phyloP scores from a whole-genome alignment of 352 stramenopile genomes.

The Nothophytophthora sp. region DNA sequence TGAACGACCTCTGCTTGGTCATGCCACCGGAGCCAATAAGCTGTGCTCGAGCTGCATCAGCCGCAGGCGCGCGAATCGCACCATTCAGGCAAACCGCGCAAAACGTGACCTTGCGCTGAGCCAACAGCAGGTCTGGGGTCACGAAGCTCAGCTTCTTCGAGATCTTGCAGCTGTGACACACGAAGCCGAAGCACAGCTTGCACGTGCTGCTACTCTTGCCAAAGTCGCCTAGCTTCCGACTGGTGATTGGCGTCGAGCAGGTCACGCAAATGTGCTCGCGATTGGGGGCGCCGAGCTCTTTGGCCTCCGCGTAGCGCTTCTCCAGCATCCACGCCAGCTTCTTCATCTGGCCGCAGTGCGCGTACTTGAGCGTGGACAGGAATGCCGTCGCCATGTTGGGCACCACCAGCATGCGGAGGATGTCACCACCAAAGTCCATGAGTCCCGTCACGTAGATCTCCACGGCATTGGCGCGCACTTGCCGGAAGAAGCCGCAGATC shows the following conservation, averaged over 20 bases:
- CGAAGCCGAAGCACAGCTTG: slow-evolving; percentile 24
- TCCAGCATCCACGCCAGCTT: slow-evolving; percentile 27
- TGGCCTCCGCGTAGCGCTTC: slow-evolving; percentile 13
- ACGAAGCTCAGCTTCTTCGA: slow-evolving; percentile 33
- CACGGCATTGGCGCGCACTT: slow-evolving; percentile 16
- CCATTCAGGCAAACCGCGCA: slow-evolving; percentile 33
- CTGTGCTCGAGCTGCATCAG: slow-evolving; percentile 24
- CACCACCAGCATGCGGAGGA: slow-evolving; percentile 21
- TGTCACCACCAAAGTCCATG: slow-evolving; percentile 19
- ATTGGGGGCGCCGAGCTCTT: slow-evolving; percentile 19
- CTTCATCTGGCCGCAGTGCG: slow-evolving; percentile 28
- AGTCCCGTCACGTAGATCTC: slow-evolving; percentile 30
- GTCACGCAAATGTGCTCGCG: slow-evolving; percentile 22
- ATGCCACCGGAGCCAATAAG: slow-evolving; percentile 17
- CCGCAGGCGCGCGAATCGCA: slow-evolving; percentile 16
- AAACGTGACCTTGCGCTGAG: slow-evolving; percentile 32
- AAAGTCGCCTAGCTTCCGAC: slow-evolving; percentile 15
- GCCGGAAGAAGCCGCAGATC: slow-evolving; percentile 29
- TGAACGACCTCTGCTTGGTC: slow-evolving; percentile 13
- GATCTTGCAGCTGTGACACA: slow-evolving; percentile 27
- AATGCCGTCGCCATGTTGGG: slow-evolving; percentile 17
- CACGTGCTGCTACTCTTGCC: slow-evolving; percentile 18
- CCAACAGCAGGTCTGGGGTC: slow-evolving; percentile 22
- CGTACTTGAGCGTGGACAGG: slow-evolving; percentile 28
- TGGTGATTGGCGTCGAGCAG: slow-evolving; percentile 11